Evolutionary conservation across 2,329 filamentous ascomycete species (phyloP).

Genomic region (Sporothrix euskadiensis): DNA sequence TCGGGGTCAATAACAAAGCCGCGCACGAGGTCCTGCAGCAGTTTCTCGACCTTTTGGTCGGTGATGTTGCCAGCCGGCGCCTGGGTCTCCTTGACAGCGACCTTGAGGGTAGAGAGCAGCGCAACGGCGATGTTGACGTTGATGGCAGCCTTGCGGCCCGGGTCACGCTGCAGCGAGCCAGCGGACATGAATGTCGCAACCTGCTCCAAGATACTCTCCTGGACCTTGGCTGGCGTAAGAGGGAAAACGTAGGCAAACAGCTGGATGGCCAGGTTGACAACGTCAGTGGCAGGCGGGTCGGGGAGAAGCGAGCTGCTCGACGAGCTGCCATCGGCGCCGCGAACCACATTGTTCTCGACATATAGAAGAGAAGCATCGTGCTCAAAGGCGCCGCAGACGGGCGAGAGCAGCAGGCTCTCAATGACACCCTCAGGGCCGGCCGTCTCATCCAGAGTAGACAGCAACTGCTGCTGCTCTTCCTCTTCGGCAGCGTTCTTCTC

Average conservation of each 20-base stretch:
- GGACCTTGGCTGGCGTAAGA: slow-evolving; percentile 83
- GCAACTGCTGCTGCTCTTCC: slow-evolving; percentile 28
- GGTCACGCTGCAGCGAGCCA: slow-evolving; percentile 76
- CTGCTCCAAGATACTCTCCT: slow-evolving; percentile 94
- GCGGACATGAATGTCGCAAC: slow-evolving; percentile 86
- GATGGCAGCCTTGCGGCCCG: slow-evolving; percentile 85
- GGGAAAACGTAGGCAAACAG: slow-evolving; percentile 90
- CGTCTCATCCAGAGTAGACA: slow-evolving; percentile 50
- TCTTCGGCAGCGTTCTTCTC: slow-evolving; percentile 46
- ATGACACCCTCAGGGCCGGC: slow-evolving; percentile 65
- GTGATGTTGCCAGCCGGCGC: slow-evolving; percentile 72
- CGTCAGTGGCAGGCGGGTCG: slow-evolving; percentile 85
- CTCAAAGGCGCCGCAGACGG: slow-evolving; percentile 80
- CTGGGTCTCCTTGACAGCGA: slow-evolving; percentile 77
- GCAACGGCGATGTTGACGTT: slow-evolving; percentile 86
- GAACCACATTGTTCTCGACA: slow-evolving; percentile 42
- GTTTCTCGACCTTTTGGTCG: slow-evolving; percentile 73
- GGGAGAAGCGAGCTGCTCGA: slow-evolving; percentile 47
- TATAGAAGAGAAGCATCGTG: slow-evolving; percentile 87
- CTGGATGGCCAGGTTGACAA: slow-evolving; percentile 91
- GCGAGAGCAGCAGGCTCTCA: slow-evolving; percentile 63
- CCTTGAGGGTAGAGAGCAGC: slow-evolving; percentile 75
- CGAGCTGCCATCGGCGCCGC: background rate
- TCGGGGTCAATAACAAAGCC: slow-evolving; percentile 80
- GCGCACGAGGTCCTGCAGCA: slow-evolving; percentile 73